Percentiles rank a stretch among this genome's conserved stretches.
Evolutionary conservation across 805 yeast genomes (phyloP).

Genomic region (Wickerhamomyces kurtzmanii): DNA sequence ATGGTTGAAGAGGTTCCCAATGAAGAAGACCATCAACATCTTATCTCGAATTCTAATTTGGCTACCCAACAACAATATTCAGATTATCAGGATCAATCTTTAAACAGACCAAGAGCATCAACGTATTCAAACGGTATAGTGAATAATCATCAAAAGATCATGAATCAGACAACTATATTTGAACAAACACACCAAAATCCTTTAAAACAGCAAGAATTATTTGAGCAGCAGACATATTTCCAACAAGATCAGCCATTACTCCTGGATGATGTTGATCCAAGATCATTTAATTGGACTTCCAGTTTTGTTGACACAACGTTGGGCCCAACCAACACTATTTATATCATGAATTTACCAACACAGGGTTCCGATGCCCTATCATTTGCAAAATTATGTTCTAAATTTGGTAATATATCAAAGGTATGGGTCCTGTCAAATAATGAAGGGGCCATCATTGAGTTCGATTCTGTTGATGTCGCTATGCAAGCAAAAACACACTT

Average conservation of each 20-base stretch:
- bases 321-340: conserved; percentile 68
- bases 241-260: conserved; percentile 18
- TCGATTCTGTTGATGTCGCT: conserved; percentile 63
- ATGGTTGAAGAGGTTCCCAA: conserved; percentile 4
- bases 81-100: conserved; percentile 5
- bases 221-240: conserved; percentile 8
- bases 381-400: conserved; percentile 47
- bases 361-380: conserved; percentile 39
- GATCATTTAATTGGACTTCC: conserved; percentile 53
- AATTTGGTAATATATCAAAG: conserved; percentile 52
- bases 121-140: conserved; percentile 23
- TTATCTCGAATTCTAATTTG: conserved; percentile 2
- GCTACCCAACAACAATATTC: neutral
- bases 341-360: conserved; percentile 74
- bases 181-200: conserved; percentile 1
- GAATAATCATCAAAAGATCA: too few relatives aligned
- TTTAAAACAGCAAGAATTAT: conserved; percentile 8
- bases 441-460: conserved; percentile 59
- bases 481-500: conserved; percentile 68
- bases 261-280: conserved; percentile 53
- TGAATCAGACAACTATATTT: too few relatives aligned
- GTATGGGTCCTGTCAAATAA: conserved; percentile 47
- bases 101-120: conserved; percentile 30
- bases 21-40: conserved; percentile 8
- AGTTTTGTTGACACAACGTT: conserved; percentile 60